These are phyloP conservation scores for Aquilaria sinensis DNA, from an alignment of 345 rosid species.

Conservation along the genomic window DNA sequence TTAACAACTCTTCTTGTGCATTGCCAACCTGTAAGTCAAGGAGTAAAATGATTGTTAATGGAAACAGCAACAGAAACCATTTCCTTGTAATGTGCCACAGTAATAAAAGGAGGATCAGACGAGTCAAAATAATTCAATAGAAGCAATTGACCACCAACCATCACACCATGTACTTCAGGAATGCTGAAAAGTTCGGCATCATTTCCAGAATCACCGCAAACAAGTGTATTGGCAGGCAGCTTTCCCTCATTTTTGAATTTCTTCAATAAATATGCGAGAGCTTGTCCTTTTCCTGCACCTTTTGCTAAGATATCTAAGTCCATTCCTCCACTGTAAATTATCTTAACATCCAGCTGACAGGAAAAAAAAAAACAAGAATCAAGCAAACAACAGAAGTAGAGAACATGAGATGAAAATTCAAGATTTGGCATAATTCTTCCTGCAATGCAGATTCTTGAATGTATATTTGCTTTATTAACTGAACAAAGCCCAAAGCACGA, in stretches of 20 bases:
- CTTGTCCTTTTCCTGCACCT: conserved; percentile 99
- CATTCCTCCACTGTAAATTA: conserved; percentile 92
- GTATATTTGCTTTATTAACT: background rate
- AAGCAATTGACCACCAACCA: conserved; percentile 46
- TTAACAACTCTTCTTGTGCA: conserved; percentile 97
- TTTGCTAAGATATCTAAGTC: conserved; percentile 90
- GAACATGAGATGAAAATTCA: conserved; percentile 4
- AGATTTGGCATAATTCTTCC: background rate
- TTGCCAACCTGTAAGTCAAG: conserved; percentile 61
- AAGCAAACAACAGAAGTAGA: background rate
- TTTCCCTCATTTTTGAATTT: conserved; percentile 69
- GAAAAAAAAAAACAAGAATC: conserved; percentile 5
- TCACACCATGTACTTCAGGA: conserved; percentile 86
- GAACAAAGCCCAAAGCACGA: background rate
- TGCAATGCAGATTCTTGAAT: conserved; percentile 1
- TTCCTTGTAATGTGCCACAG: background rate
- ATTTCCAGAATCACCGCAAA: conserved; percentile 97
- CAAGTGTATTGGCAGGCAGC: conserved; percentile 80
- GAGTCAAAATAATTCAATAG: conserved; percentile 3
- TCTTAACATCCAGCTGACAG: conserved; percentile 83
- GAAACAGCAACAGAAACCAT: conserved; percentile 3
- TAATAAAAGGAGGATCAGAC: conserved; percentile 1
- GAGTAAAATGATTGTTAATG: background rate
- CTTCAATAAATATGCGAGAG: conserved; percentile 76
- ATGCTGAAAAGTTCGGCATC: conserved; percentile 96